Conservation (phyloP, 148 eudicot genomes). For the Chenopodium formosanum region DNA sequence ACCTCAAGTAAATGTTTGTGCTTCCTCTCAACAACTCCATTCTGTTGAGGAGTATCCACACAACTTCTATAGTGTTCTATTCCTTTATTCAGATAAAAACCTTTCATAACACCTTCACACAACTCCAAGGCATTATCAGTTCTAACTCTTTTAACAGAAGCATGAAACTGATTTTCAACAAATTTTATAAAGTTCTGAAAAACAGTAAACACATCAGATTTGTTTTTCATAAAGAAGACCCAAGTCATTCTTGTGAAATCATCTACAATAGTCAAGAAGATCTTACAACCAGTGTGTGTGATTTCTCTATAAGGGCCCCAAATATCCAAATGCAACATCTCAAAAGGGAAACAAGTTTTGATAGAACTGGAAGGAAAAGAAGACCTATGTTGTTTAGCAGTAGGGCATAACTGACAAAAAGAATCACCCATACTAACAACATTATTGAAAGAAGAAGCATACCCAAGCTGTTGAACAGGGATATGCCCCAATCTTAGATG, state of each 20-base stretch:
- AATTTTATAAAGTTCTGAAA: neutral
- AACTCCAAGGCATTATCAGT: neutral
- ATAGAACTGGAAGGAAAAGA: neutral
- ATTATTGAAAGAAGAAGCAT: too few relatives aligned
- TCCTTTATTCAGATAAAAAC: neutral
- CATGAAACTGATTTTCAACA: neutral
- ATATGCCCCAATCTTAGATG: too few relatives aligned
- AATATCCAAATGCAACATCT: neutral
- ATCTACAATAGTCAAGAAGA: constrained; percentile 12
- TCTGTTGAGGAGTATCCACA: neutral
- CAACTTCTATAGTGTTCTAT: neutral
- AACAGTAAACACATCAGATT: neutral
- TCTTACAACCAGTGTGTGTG: neutral
- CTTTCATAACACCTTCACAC: too few relatives aligned
- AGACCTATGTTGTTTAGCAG: too few relatives aligned
- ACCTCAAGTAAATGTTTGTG: neutral
- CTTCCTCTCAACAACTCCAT: neutral
- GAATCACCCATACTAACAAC: too few relatives aligned
- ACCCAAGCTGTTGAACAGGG: too few relatives aligned
- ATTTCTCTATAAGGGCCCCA: neutral
- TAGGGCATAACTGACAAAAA: too few relatives aligned
- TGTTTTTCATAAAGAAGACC: neutral
- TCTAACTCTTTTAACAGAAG: neutral
- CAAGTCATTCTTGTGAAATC: neutral
- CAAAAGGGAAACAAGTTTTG: neutral